These are phyloP conservation scores for Apophysomyces variabilis DNA, from an alignment of 371 early-diverging fungal species.

Conservation along the genomic window DNA sequence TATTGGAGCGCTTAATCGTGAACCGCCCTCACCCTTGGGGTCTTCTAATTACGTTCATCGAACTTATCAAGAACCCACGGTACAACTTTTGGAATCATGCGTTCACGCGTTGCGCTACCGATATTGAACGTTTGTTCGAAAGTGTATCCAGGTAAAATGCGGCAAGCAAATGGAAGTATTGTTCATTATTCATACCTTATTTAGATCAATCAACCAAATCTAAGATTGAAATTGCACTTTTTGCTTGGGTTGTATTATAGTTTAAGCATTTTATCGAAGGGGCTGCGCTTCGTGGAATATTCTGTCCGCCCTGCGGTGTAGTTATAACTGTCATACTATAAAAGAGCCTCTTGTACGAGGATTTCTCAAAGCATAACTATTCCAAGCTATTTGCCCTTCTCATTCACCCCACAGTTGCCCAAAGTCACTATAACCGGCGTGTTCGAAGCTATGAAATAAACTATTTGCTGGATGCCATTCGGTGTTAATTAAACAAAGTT, in stretches of 20 bases:
- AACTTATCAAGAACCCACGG: constrained; percentile 91
- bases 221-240: constrained; percentile 26
- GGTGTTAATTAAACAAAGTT: too few relatives aligned
- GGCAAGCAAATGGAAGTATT: background rate
- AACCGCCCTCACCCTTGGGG: constrained; percentile 99
- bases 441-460: too few relatives aligned
- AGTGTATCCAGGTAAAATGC: constrained; percentile 64
- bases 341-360: constrained; percentile 1
- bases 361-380: constrained; percentile 4
- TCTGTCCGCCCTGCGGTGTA: constrained; percentile 6
- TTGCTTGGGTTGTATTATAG: constrained; percentile 11
- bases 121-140: constrained; percentile 77
- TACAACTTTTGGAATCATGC: constrained; percentile 90
- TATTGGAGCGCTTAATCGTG: constrained; percentile 94
- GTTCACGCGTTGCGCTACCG: constrained; percentile 75
- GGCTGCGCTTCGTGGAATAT: background rate
- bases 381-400: too few relatives aligned
- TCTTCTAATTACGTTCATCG: constrained; percentile 94
- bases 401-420: too few relatives aligned
- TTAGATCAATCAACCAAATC: constrained; percentile 53
- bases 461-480: too few relatives aligned
- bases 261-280: constrained; percentile 10
- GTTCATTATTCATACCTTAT: constrained; percentile 12
- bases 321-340: background rate
- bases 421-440: too few relatives aligned